Evolutionary conservation across 139 green algal species (phyloP), one percentile per base, ranked within the genome.

Genomic region (Picochlorum sp.): DNA sequence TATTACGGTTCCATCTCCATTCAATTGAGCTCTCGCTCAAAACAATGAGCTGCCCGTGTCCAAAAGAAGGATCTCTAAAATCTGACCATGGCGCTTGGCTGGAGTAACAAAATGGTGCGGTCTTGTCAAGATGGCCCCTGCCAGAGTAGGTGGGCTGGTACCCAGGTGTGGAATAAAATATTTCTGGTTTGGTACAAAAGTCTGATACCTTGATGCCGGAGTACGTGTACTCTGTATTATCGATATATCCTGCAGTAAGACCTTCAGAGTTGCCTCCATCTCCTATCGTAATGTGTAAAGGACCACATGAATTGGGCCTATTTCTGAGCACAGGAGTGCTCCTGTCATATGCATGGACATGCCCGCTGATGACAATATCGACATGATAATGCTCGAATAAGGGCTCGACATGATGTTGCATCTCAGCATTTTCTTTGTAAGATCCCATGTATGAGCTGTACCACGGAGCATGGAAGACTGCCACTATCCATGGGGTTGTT

Each of bases 401-500:
- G 5, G 30, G 32, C 62, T 91, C 82, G 55, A 89, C 69, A 16
- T 35, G 20, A n/a, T 47, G 39, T 26, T 35, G 55, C 55, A 63
- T 63, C n/a, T 52, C 45, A 22, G 35, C 55, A 52, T 63, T 63
- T 2, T 52, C 55, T 16, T 35, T 49, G 28, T 53, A 61, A 28
- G 30, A 30, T 33, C 28, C 55, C 24, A 49, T 33, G 7, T 24
- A 49, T 3, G 13, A 31, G 29, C 31, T 33, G 1, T 52, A 63
- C 64, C 80, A 94, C 18, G 85, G 85, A 9, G 76, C 76, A 61
- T 94, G 85, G 37, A 85, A 59, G 26, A 59, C 63, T 4, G 76
- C 79, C 18, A 93, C 60, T 18, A 93, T 26, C 82, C 82, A 93
- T 14, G 85, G 85, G 8, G 83, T 91, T 25, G 61, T 53, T 4